A percentile compares a stretch with the other conserved stretches of the same genome.
Conservation (phyloP, 192 early-diverging fungal species). For the Pilobolus umbonatus region DNA sequence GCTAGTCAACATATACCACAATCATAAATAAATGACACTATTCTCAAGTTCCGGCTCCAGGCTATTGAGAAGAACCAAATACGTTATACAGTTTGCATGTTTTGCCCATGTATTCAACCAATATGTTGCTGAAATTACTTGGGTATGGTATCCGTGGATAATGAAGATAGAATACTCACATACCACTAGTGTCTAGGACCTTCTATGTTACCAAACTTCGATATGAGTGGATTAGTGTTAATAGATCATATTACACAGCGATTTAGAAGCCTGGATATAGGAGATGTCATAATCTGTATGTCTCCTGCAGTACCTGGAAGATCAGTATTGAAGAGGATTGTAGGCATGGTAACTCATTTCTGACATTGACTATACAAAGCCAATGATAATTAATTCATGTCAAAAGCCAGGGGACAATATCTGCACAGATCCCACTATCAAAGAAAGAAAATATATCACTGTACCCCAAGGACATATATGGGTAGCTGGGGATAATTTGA, state of each 20-base stretch:
- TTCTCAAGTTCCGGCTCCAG: no score
- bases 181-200: constrained; percentile 65
- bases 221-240: constrained; percentile 68
- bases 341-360: constrained; percentile 57
- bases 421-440: constrained; percentile 67
- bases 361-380: background rate
- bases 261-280: constrained; percentile 52
- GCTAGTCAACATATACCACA: no score
- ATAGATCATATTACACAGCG: constrained; percentile 62
- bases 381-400: background rate
- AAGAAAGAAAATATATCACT: constrained; percentile 52
- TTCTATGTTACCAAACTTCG: constrained; percentile 90
- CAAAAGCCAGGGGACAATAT: constrained; percentile 74
- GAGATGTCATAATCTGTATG: constrained; percentile 75
- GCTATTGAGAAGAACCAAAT: constrained; percentile 14
- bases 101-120: constrained; percentile 64
- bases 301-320: constrained; percentile 67
- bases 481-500: constrained; percentile 89
- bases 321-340: constrained; percentile 74
- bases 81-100: constrained; percentile 60
- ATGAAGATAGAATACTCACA: background rate
- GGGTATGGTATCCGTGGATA: constrained; percentile 42
- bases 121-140: constrained; percentile 70
- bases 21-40: no score
- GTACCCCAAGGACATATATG: constrained; percentile 86